phyloP scores from a whole-genome alignment of 768 basidiomycete species.

The Leccinellum luteum region DNA sequence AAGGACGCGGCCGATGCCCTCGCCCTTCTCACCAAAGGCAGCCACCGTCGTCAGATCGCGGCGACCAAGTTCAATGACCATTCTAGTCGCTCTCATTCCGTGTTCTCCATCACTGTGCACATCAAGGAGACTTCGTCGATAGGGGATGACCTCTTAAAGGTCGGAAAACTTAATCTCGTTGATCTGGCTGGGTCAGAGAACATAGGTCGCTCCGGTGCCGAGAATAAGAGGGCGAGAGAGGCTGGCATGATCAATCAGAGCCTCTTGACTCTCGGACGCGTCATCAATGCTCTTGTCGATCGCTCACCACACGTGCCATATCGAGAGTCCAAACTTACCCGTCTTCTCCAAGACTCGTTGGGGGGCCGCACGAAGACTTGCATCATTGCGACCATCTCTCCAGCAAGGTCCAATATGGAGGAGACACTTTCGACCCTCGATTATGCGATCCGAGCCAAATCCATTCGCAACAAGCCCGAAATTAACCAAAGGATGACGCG shows the following conservation, averaged over 20 bases:
- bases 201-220: conserved; percentile 92
- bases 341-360: conserved; percentile 97
- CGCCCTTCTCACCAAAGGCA: conserved; percentile 82
- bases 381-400: conserved; percentile 95
- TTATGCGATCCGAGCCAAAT: conserved; percentile 93
- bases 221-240: conserved; percentile 91
- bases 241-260: conserved; percentile 99
- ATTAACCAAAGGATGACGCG: conserved; percentile 93
- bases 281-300: conserved; percentile 95
- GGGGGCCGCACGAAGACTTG: conserved; percentile 97
- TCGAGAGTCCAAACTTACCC: conserved; percentile 95
- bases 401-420: conserved; percentile 90
- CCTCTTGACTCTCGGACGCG: conserved; percentile 91
- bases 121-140: conserved; percentile 75
- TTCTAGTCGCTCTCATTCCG: conserved; percentile 95
- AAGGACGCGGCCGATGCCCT: conserved; percentile 82
- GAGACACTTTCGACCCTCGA: conserved; percentile 97
- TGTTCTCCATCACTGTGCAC: conserved; percentile 95
- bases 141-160: conserved; percentile 86
- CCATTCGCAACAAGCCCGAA: conserved; percentile 93
- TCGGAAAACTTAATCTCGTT: conserved; percentile 95
- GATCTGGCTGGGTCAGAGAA: conserved; percentile 98
- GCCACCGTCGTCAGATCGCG: conserved; percentile 87
- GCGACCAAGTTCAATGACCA: conserved; percentile 98
- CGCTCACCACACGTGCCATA: conserved; percentile 91